Evolutionary conservation across 2,329 filamentous ascomycete genomes (phyloP), one percentile per base, ranked within the genome.

Genomic region (Didymella segeticola): DNA sequence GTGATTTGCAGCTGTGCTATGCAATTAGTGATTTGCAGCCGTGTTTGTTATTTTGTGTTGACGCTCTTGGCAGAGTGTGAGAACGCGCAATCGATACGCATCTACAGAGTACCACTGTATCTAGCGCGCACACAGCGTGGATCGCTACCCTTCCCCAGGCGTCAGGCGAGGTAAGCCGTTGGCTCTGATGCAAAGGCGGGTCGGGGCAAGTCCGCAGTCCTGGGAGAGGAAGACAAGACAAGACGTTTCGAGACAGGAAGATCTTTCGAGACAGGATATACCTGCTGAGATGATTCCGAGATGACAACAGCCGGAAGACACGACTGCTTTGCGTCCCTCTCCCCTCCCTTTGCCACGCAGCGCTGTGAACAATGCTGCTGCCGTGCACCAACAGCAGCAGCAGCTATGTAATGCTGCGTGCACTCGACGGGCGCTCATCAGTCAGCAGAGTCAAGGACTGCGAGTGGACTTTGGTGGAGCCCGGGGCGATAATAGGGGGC

Each of bases 1-100:
- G n/a, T n/a, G n/a, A n/a, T n/a, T n/a, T n/a, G n/a, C n/a, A n/a
- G n/a, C n/a, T n/a, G n/a, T n/a, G n/a, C n/a, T n/a, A n/a, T n/a
- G 17, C 17, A 2, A 36, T 36, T 36, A n/a, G 20, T 27, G 23
- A 12, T 26, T 36, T 22, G 41, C 45, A 39, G 39, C 17, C 38
- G 20, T 22, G 23, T 25, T 50, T 31, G 38, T 51, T 54, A 20
- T 47, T 43, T 51, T 54, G 26, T 47, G 47, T 51, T 48, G 42
- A 43, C 33, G 37, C 22, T 14, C 42, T 51, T 26, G 47, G 47
- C 47, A 33, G 34, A 38, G 31, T 19, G 41, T 9, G 37, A 29
- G 52, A 50, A 59, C 59, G 48, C 58, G 64, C 60, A 66, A 67
- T 67, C 64, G 63, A 64, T 66, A 66, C 43, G 50, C 48, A 64